Evolutionary conservation across 495 filamentous ascomycete genomes (phyloP).

Genomic region (Rusavskia elegans): DNA sequence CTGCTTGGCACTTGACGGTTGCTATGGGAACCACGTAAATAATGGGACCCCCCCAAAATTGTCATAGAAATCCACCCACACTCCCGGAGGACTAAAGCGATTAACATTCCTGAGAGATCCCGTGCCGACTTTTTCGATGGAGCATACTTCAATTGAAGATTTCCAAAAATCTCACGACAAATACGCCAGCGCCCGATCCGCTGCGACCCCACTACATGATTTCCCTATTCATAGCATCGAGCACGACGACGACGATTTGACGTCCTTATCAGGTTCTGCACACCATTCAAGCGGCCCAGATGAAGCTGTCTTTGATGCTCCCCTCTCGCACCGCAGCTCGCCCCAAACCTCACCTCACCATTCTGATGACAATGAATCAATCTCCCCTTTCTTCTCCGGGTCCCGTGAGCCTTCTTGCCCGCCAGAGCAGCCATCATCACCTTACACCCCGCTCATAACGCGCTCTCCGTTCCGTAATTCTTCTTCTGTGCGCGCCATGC

Average conservation of each 20-base stretch:
- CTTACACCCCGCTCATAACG: constrained; percentile 9
- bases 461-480: constrained; percentile 46
- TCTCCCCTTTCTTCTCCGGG: constrained; percentile 6
- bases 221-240: neutral
- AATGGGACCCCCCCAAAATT: too few relatives aligned
- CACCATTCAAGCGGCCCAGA: constrained; percentile 13
- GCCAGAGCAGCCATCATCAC: constrained; percentile 4
- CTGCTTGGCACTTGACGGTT: too few relatives aligned
- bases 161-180: constrained; percentile 7
- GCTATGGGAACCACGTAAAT: too few relatives aligned
- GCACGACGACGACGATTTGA: constrained; percentile 4
- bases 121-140: constrained; percentile 2
- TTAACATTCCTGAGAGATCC: neutral
- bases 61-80: too few relatives aligned
- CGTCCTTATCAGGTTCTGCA: constrained; percentile 8
- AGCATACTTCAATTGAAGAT: constrained; percentile 6
- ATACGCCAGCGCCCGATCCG: neutral
- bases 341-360: constrained; percentile 12
- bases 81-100: too few relatives aligned
- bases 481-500: constrained; percentile 61
- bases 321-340: constrained; percentile 9
- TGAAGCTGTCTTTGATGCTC: constrained; percentile 13
- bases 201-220: neutral
- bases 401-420: constrained; percentile 2
- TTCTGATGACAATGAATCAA: constrained; percentile 7